Conservation (phyloP, 108 stramenopile genomes). For the Chaetoceros muelleri region DNA sequence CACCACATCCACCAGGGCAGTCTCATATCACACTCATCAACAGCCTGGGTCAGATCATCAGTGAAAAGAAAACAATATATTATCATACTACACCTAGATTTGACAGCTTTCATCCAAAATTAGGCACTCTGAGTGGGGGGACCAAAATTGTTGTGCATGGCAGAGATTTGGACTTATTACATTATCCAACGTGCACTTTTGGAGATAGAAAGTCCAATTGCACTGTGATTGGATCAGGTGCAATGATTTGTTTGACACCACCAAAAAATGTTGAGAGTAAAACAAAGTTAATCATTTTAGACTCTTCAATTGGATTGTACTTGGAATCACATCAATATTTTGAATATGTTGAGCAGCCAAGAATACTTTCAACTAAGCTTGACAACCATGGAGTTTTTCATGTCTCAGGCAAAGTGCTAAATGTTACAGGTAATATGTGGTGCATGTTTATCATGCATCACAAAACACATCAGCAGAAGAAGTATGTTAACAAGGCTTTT, state of each 20-base stretch:
- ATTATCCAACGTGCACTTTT: neutral
- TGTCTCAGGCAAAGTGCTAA: neutral
- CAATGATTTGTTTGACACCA: neutral
- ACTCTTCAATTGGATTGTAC: neutral
- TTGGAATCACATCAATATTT: neutral
- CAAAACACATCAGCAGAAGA: neutral
- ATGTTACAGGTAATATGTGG: neutral
- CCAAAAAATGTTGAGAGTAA: neutral
- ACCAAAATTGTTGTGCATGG: neutral
- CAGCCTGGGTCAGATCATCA: neutral
- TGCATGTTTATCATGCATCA: neutral
- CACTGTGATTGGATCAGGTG: neutral
- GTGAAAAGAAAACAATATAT: neutral
- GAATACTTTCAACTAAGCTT: neutral
- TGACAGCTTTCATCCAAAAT: neutral
- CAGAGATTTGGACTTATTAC: neutral
- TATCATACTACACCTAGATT: neutral
- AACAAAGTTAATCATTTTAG: neutral
- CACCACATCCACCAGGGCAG: no score
- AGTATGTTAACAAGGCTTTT: neutral
- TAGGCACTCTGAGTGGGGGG: neutral
- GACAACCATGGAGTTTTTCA: neutral
- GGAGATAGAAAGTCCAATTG: neutral
- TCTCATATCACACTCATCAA: no score
- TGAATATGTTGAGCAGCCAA: neutral